These are phyloP conservation scores for Saitoella complicata DNA, from an alignment of 805 yeast species.

Conservation along the genomic window DNA sequence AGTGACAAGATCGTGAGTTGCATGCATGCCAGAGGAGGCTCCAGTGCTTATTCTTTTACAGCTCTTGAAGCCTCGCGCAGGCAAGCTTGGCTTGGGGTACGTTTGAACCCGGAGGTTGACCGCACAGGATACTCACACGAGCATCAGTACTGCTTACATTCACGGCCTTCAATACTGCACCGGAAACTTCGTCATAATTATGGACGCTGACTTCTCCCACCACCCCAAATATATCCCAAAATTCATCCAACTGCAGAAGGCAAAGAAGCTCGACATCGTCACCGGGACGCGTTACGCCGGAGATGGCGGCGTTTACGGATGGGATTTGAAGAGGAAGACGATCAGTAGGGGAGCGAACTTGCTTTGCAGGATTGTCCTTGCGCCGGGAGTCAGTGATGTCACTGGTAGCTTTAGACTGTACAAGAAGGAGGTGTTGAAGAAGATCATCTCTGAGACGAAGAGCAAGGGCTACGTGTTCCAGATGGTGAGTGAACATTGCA, in stretches of 20 bases:
- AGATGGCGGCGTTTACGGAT: conserved; percentile 68
- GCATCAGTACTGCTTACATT: conserved; percentile 46
- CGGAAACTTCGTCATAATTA: conserved; percentile 60
- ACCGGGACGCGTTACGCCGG: conserved; percentile 59
- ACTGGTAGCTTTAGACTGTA: conserved; percentile 59
- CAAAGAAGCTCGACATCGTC: conserved; percentile 25
- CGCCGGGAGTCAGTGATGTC: conserved; percentile 58
- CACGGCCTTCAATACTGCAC: conserved; percentile 57
- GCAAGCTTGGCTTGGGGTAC: conserved; percentile 55
- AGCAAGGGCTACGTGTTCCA: conserved; percentile 74
- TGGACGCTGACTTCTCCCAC: conserved; percentile 77
- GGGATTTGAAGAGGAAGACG: conserved; percentile 67
- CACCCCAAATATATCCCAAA: conserved; percentile 68
- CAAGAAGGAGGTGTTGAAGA: conserved; percentile 50
- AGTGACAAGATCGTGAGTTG: conserved; percentile 14
- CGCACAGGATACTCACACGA: background rate
- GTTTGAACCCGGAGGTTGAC: background rate
- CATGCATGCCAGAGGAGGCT: conserved; percentile 19
- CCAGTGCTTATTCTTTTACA: conserved; percentile 39
- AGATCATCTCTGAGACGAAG: conserved; percentile 48
- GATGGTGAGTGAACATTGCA: conserved; percentile 26
- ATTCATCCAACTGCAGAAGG: conserved; percentile 46
- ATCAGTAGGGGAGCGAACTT: conserved; percentile 70
- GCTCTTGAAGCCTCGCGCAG: conserved; percentile 53
- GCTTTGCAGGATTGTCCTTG: conserved; percentile 50